A percentile compares a stretch with the other conserved stretches of the same genome.
phyloP scores from a whole-genome alignment of 495 filamentous ascomycete species.

The Trichoderma asperelloides region DNA sequence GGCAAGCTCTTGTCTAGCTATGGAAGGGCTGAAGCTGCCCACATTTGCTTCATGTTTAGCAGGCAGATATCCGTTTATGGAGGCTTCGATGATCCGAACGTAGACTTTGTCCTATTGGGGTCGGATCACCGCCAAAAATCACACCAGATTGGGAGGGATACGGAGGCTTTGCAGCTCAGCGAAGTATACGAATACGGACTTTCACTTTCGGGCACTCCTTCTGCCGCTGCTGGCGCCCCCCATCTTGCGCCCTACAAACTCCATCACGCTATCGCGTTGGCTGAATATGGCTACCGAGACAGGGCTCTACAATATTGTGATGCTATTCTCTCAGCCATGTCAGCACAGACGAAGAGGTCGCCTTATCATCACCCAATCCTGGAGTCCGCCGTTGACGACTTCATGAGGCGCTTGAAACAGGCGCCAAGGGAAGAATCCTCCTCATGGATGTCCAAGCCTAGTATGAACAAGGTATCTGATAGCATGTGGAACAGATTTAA shows the following conservation, averaged over 20 bases:
- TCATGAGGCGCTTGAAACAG: constrained; percentile 71
- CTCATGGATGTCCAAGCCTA: constrained; percentile 85
- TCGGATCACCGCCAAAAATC: constrained; percentile 63
- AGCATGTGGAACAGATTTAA: constrained; percentile 85
- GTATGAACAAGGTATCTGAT: constrained; percentile 85
- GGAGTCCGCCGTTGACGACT: constrained; percentile 68
- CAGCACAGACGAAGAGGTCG: constrained; percentile 70
- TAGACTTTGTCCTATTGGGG: constrained; percentile 74
- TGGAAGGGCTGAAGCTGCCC: constrained; percentile 80
- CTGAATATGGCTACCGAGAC: constrained; percentile 68
- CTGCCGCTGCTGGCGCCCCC: constrained; percentile 50
- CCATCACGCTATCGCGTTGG: constrained; percentile 71
- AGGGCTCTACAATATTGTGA: constrained; percentile 92
- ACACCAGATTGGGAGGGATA: constrained; percentile 59
- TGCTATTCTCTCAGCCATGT: constrained; percentile 67
- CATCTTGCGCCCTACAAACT: constrained; percentile 87
- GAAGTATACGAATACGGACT: constrained; percentile 88
- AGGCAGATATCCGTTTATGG: constrained; percentile 55
- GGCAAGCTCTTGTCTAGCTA: constrained; percentile 81
- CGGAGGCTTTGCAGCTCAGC: constrained; percentile 77
- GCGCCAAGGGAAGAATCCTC: constrained; percentile 62
- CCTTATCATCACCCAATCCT: constrained; percentile 73
- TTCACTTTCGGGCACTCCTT: constrained; percentile 50
- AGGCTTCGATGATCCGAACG: constrained; percentile 73
- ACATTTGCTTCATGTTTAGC: constrained; percentile 67